Evolutionary conservation across 192 early-diverging fungal species (phyloP).

Genomic region (Podila verticillata): DNA sequence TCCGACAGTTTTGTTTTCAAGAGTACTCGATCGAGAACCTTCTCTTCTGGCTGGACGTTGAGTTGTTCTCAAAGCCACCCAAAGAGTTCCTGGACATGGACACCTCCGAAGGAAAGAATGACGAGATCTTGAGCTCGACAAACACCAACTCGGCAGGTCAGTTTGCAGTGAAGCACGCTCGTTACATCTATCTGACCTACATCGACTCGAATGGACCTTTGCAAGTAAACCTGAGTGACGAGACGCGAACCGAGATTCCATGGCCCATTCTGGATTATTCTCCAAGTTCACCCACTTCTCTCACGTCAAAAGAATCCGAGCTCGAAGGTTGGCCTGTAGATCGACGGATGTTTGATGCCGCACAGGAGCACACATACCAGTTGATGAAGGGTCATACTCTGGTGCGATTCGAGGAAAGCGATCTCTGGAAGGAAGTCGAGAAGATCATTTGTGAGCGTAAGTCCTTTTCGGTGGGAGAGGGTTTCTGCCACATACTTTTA

Average conservation of each 20-base stretch:
- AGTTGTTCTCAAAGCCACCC: conserved; percentile 66
- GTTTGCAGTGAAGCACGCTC: conserved; percentile 57
- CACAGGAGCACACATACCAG: conserved; percentile 79
- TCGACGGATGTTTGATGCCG: conserved; percentile 82
- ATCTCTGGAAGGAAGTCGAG: conserved; percentile 54
- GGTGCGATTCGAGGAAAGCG: conserved; percentile 74
- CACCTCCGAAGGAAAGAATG: neutral
- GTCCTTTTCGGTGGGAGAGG: no score
- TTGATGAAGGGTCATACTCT: conserved; percentile 80
- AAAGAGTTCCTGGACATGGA: conserved; percentile 11
- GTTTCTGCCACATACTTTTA: neutral
- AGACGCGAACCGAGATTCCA: conserved; percentile 75
- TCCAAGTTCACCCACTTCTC: neutral
- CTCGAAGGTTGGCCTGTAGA: conserved; percentile 52
- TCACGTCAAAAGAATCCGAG: neutral
- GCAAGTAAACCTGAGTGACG: conserved; percentile 75
- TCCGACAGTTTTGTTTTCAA: conserved; percentile 68
- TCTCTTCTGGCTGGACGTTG: conserved; percentile 88
- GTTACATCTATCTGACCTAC: conserved; percentile 84
- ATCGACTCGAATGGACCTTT: conserved; percentile 72
- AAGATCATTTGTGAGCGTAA: conserved; percentile 60
- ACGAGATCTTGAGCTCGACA: neutral
- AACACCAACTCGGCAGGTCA: neutral
- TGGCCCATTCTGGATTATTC: conserved; percentile 70
- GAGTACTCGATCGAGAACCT: conserved; percentile 85